These are phyloP conservation scores for Saccharomyces hybrid DNA, from an alignment of 1,139 yeast species.

Conservation along the genomic window DNA sequence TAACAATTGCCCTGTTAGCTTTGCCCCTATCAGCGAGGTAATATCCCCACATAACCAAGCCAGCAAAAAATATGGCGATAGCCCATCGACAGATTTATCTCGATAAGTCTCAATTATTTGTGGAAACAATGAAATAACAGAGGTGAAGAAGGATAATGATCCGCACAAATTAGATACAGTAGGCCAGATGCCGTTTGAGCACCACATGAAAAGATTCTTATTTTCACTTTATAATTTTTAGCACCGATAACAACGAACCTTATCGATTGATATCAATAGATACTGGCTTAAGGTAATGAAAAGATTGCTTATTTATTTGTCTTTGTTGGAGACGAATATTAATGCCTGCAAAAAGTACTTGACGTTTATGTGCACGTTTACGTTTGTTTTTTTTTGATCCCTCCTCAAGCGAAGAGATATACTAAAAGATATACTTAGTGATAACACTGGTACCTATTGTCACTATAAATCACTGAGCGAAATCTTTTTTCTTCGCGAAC, in stretches of 20 bases:
- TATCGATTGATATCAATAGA: not conserved
- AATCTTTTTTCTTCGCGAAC: not conserved
- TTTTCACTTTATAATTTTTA: not conserved
- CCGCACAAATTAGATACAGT: slow-evolving; percentile 37
- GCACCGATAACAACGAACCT: not conserved
- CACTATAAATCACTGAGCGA: not conserved
- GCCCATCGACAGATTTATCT: slow-evolving; percentile 77
- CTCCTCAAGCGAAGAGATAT: not conserved
- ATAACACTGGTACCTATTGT: not conserved
- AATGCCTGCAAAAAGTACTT: not conserved
- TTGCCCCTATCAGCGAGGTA: slow-evolving; percentile 70
- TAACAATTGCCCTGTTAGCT: slow-evolving; percentile 64
- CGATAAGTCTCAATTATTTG: slow-evolving; percentile 72
- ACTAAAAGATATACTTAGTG: not conserved
- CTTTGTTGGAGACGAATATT: not conserved
- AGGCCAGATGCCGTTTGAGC: slow-evolving; percentile 22
- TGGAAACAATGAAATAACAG: slow-evolving; percentile 86
- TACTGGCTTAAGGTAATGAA: not conserved
- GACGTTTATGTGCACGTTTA: not conserved
- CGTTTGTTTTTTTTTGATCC: not conserved
- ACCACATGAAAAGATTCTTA: slow-evolving; percentile 8
- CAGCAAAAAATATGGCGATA: slow-evolving; percentile 65
- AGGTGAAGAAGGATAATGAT: slow-evolving; percentile 48
- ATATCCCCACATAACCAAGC: slow-evolving; percentile 86
- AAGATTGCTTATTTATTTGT: not conserved